Conservation (phyloP, 1,284 basidiomycete genomes). For the Phaffia rhodozyma region DNA sequence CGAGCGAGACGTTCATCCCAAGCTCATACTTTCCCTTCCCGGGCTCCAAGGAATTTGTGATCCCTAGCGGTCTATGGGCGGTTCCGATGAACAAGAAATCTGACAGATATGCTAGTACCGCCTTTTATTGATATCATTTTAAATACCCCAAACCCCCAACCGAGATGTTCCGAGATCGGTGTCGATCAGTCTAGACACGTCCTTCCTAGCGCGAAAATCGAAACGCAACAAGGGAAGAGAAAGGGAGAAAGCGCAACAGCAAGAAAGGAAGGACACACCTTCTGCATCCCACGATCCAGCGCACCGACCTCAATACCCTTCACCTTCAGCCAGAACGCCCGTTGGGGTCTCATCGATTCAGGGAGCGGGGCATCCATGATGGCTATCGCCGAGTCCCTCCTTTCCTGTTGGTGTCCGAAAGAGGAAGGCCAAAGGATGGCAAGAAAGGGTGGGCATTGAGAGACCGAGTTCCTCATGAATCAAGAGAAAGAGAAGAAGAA, state of each 20-base stretch:
- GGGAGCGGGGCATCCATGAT: conserved; percentile 42
- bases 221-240: too few species aligned
- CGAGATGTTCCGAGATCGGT: too few species aligned
- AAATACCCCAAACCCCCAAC: too few species aligned
- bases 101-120: conserved; percentile 73
- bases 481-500: too few species aligned
- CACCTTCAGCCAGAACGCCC: conserved; percentile 66
- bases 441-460: too few species aligned
- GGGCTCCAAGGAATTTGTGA: conserved; percentile 44
- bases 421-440: conserved; percentile 30
- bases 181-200: too few species aligned
- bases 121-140: conserved; percentile 41
- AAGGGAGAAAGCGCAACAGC: background rate
- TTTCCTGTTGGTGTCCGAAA: conserved; percentile 44
- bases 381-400: conserved; percentile 54
- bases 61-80: conserved; percentile 51
- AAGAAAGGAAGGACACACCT: conserved; percentile 40
- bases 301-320: conserved; percentile 46
- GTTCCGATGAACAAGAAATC: conserved; percentile 66
- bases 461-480: too few species aligned
- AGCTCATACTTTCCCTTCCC: conserved; percentile 28
- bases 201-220: background rate
- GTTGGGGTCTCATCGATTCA: conserved; percentile 26
- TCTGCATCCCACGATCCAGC: conserved; percentile 62
- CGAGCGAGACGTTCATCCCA: conserved; percentile 70